phyloP scores from a whole-genome alignment of 179 eudicot species.

The Vitellaria paradoxa region DNA sequence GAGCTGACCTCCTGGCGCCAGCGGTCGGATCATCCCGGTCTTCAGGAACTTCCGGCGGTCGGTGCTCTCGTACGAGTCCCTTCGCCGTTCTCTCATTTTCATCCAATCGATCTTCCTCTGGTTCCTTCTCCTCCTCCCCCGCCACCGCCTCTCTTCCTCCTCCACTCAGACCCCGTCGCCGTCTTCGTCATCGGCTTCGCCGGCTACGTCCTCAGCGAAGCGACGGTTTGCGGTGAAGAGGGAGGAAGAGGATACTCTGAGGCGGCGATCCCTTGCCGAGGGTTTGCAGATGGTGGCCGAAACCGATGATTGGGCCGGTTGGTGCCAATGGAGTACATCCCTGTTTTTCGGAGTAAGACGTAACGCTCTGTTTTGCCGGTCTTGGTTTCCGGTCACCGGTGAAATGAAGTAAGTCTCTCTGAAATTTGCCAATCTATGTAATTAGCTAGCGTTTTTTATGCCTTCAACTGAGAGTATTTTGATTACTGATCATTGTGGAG shows the following conservation, averaged over 20 bases:
- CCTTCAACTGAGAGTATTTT: background rate
- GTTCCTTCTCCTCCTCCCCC: conserved; percentile 57
- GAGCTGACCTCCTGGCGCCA: conserved; percentile 32
- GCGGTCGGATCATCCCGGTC: conserved; percentile 53
- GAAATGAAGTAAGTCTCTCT: conserved; percentile 46
- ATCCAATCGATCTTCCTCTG: conserved; percentile 72
- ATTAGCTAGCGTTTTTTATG: background rate
- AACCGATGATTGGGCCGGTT: conserved; percentile 19
- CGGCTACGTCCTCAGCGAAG: conserved; percentile 24
- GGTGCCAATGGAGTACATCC: conserved; percentile 46
- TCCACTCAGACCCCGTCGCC: conserved; percentile 23
- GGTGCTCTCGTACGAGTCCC: conserved; percentile 40
- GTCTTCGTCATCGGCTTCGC: conserved; percentile 6
- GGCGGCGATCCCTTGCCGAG: conserved; percentile 77
- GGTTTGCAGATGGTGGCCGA: conserved; percentile 43
- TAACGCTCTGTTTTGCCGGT: conserved; percentile 77
- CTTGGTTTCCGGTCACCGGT: conserved; percentile 71
- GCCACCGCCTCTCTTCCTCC: conserved; percentile 31
- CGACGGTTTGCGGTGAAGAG: conserved; percentile 36
- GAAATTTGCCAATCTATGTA: background rate
- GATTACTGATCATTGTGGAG: background rate
- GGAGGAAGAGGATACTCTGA: conserved; percentile 71
- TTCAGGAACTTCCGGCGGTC: conserved; percentile 44
- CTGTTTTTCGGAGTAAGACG: conserved; percentile 60
- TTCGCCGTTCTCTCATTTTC: conserved; percentile 42